A percentile compares a stretch with the other conserved stretches of the same genome.
Conservation (phyloP, 805 yeast species). For the Torulaspora maleeae region DNA sequence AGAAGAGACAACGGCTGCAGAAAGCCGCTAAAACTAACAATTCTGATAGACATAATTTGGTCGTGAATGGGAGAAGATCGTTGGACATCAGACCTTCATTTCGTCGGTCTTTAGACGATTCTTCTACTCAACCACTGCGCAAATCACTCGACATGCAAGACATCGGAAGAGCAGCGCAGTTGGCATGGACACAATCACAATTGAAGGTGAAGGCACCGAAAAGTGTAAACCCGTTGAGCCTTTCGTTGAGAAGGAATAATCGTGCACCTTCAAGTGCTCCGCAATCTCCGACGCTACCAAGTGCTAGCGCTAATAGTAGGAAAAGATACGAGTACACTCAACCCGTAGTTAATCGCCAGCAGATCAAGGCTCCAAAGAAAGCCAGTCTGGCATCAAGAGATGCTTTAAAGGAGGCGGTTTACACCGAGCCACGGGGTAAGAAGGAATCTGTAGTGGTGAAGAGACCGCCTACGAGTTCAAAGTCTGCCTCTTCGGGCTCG, state of each 20-base stretch:
- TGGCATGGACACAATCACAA: conserved; percentile 22
- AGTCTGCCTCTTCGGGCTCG: conserved; percentile 4
- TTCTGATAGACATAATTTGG: conserved; percentile 7
- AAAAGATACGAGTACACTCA: conserved; percentile 20
- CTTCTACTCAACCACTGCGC: conserved; percentile 5
- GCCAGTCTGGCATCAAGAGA: conserved; percentile 1
- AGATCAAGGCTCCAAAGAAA: conserved; percentile 17
- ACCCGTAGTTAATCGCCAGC: conserved; percentile 22
- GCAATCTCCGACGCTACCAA: conserved; percentile 1
- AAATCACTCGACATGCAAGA: conserved; percentile 11
- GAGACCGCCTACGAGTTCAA: conserved; percentile 4
- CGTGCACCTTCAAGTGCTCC: not conserved
- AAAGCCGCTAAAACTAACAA: not conserved
- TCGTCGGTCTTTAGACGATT: conserved; percentile 6
- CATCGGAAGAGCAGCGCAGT: conserved; percentile 23
- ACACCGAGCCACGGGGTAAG: not conserved
- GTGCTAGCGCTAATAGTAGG: conserved; percentile 2
- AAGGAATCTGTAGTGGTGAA: conserved; percentile 4
- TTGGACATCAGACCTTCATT: conserved; percentile 12
- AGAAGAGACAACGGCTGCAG: conserved; percentile 4
- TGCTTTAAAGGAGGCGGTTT: not conserved
- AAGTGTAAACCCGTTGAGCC: not conserved
- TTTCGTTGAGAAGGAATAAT: not conserved
- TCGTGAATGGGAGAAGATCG: conserved; percentile 14
- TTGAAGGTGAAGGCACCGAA: not conserved